Evolutionary conservation across 1,284 basidiomycete genomes (phyloP).

Genomic region (Cutaneotrichosporon dermatis): DNA sequence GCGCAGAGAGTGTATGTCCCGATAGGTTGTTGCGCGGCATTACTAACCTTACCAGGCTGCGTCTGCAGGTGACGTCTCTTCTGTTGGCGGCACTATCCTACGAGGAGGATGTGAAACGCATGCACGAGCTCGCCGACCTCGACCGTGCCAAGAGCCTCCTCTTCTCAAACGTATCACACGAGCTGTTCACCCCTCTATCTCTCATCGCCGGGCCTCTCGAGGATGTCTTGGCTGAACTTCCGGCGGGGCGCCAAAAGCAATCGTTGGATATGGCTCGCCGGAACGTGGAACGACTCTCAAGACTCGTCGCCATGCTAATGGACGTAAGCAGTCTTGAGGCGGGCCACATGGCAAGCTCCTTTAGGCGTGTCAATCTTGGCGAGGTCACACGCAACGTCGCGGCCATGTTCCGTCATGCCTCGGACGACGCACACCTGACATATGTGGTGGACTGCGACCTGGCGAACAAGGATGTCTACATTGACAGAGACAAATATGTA

Average conservation of each 20-base stretch:
- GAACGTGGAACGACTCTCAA: conserved; percentile 41
- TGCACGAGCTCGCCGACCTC: conserved; percentile 49
- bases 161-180: conserved; percentile 47
- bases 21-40: no score
- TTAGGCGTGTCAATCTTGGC: conserved; percentile 46
- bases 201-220: conserved; percentile 46
- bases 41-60: conserved; percentile 5
- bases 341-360: conserved; percentile 42
- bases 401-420: conserved; percentile 43
- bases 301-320: conserved; percentile 46
- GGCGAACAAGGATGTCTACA: conserved; percentile 34
- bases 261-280: conserved; percentile 40
- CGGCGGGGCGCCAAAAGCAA: conserved; percentile 35
- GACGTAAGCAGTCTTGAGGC: conserved; percentile 47
- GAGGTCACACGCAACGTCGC: conserved; percentile 47
- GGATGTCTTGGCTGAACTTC: conserved; percentile 32
- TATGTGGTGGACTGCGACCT: conserved; percentile 47
- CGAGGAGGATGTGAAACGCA: conserved; percentile 34
- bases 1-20: conserved; percentile 27
- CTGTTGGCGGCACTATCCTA: conserved; percentile 24
- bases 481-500: conserved; percentile 49
- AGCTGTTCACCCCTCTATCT: conserved; percentile 48
- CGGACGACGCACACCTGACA: conserved; percentile 35
- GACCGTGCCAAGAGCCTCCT: conserved; percentile 47
- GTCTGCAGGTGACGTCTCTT: conserved; percentile 23